Base-by-base conservation (phyloP, 2,329 filamentous ascomycete genomes). In the Aureobasidium uvarum region DNA sequence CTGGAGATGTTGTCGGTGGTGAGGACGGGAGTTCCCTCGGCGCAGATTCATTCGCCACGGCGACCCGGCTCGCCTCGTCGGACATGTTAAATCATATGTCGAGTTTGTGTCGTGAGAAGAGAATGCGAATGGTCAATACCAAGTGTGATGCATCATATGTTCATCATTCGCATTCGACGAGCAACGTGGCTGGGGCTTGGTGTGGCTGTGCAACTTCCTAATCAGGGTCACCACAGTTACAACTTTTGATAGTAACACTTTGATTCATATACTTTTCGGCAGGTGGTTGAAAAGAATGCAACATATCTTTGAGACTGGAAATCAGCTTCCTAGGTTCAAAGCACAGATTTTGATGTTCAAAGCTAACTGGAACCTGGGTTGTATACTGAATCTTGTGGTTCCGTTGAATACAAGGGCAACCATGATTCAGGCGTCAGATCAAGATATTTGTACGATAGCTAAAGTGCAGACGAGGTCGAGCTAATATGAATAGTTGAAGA, bases 11-110 rank as follows among this genome's bases (percentile, higher is more conserved):
- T 18, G 33, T 45, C 36, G 18, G 56, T 33, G 31, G 36, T 16
- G 23, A n/a, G 14, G 58, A n/a, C 4, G 46, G 4, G 5, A 18
- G 1, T 6, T 20, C 13, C 3, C 38, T 7, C 11, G 38, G 41
- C 2, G 13, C 38, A n/a, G 38, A 6, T 25, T 63, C 25, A 5
- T 23, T 48, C 36, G 23, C 38, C 36, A 54, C 48, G 8, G 25
- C 25, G 5, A 38, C 23, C 13, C 36, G 23, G 14, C 28, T 38
- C 18, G 13, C 23, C 25, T 54, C 60, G 33, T 52, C 25, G 23
- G 60, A 38, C 60, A 63, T 63, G 38, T 63, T 38, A 43, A 20
- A 48, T 36, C 43, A 36, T 36, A 20, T 36, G 28, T 52, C n/a
- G 18, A 6, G 5, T 6, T 8, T 20, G 25, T 52, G 8, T 52